Base-by-base conservation (phyloP, 202 grass and related monocot species). In the Alloteropsis angusta region DNA sequence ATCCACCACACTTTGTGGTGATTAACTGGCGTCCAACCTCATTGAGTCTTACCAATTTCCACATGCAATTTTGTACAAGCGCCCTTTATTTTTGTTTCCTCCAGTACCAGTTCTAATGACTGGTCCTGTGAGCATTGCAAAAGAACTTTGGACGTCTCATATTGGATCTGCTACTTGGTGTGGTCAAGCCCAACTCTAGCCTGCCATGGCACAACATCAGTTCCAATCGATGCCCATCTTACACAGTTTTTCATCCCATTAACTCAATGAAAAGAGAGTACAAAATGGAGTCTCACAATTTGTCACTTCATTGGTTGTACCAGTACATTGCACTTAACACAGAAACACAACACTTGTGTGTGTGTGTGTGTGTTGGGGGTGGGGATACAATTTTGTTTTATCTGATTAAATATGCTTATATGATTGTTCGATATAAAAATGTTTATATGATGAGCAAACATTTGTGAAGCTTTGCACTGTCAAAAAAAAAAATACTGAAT, bases 401-500 rank as follows among this genome's bases (percentile, higher is more conserved):
- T 55, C 14, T 18, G 7, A 52, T 17, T 34, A 19, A 44, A 73
- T 22, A 18, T 12, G 12, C 12, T 17, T 45, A 42, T 43, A 23
- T 22, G 18, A 44, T 46, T 30, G 28, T 30, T 30, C 28, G 28
- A 30, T 30, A 30, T 22, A 19, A 44, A 63, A 22, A 18, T 12
- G 12, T 8, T 17, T 45, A 42, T 43, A 23, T 22, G 18, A 44
- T 46, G 13, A 46, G 18, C 1, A 66, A 2, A 34, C 70, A 26
- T 26, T 9, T 5, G 54, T 59, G 0, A 49, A 67, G 59, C 9
- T 21, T 47, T 76, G 44, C 28, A 56, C 57, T 54, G 50, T 76
- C 6, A 13, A 70, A 54, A 25, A 49, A 39, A 58, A 49, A 39
- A 58, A 58, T 7, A 23, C 74, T 87, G 22, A 87, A 88, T 23